Conservation (phyloP, 768 basidiomycete genomes). For the Cystofilobasidium macerans region DNA sequence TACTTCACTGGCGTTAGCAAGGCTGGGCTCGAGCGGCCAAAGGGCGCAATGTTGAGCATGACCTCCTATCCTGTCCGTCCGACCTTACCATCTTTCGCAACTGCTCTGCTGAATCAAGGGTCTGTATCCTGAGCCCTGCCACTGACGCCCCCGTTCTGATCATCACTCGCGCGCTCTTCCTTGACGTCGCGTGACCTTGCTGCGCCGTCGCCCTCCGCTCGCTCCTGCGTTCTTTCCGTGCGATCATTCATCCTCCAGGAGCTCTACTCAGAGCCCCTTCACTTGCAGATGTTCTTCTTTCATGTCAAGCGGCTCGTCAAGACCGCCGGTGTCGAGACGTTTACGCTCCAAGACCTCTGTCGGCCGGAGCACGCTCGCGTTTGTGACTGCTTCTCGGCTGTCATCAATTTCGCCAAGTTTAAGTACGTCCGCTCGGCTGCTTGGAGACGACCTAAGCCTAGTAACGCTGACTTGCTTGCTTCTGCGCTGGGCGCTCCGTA, state of each 20-base stretch:
- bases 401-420: slow-evolving; percentile 90
- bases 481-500: not conserved
- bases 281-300: slow-evolving; percentile 55
- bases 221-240: not conserved
- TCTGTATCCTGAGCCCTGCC: too few relatives aligned
- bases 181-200: not conserved
- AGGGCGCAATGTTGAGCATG: slow-evolving; percentile 47
- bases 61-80: slow-evolving; percentile 49
- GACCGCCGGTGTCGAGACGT: slow-evolving; percentile 64
- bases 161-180: not conserved
- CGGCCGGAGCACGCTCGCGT: slow-evolving; percentile 66
- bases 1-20: slow-evolving; percentile 57
- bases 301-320: slow-evolving; percentile 62
- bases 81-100: not conserved
- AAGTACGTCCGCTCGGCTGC: slow-evolving; percentile 52
- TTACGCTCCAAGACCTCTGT: slow-evolving; percentile 61
- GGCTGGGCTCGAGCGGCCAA: slow-evolving; percentile 51
- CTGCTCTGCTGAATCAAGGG: too few relatives aligned
- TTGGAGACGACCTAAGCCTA: not conserved
- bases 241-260: slow-evolving; percentile 47
- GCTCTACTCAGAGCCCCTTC: slow-evolving; percentile 50
- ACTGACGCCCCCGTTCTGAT: not conserved
- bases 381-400: slow-evolving; percentile 63
- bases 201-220: not conserved
- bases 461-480: not conserved